Percentiles rank a stretch among this genome's conserved stretches.
These are phyloP conservation scores for Lasiosphaeriaceae sp. DNA, from an alignment of 495 filamentous ascomycete genomes.

Conservation along the genomic window DNA sequence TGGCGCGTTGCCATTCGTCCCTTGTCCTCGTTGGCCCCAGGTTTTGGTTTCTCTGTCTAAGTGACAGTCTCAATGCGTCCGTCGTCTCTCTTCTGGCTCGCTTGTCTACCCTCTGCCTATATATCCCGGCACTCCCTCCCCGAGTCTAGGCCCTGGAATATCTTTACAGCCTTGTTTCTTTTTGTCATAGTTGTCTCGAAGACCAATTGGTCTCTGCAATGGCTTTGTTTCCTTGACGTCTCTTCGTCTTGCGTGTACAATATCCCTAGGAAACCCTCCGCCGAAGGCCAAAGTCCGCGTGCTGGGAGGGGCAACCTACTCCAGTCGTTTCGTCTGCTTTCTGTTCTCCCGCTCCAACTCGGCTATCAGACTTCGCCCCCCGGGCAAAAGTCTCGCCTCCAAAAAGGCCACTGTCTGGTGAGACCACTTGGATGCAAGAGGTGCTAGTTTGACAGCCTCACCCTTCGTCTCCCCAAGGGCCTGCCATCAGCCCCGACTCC, in stretches of 20 bases:
- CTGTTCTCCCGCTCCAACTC: constrained; percentile 9
- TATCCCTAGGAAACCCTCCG: constrained; percentile 7
- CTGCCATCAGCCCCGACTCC: constrained; percentile 1
- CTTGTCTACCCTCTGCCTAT: constrained; percentile 32
- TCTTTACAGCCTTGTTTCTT: constrained; percentile 33
- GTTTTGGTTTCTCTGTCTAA: constrained; percentile 4
- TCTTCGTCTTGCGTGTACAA: constrained; percentile 22
- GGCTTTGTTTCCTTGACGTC: constrained; percentile 40
- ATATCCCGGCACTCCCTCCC: constrained; percentile 41
- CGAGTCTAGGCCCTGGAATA: constrained; percentile 36
- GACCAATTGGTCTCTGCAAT: constrained; percentile 35
- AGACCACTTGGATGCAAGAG: no score
- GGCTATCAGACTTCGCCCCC: not conserved
- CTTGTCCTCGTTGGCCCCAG: not conserved
- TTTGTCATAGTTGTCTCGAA: constrained; percentile 31
- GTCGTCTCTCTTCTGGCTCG: constrained; percentile 8
- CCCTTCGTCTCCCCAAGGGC: constrained; percentile 7
- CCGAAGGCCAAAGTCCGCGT: constrained; percentile 13
- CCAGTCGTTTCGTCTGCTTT: constrained; percentile 27
- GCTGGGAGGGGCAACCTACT: constrained; percentile 28
- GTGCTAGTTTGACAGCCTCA: not conserved
- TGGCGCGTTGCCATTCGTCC: constrained; percentile 16
- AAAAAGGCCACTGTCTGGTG: not conserved
- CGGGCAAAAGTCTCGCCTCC: not conserved
- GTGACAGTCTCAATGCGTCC: constrained; percentile 15